Percentiles rank a stretch among this genome's conserved stretches.
Evolutionary conservation across 768 basidiomycete genomes (phyloP).

Genomic region (Suillus plorans): DNA sequence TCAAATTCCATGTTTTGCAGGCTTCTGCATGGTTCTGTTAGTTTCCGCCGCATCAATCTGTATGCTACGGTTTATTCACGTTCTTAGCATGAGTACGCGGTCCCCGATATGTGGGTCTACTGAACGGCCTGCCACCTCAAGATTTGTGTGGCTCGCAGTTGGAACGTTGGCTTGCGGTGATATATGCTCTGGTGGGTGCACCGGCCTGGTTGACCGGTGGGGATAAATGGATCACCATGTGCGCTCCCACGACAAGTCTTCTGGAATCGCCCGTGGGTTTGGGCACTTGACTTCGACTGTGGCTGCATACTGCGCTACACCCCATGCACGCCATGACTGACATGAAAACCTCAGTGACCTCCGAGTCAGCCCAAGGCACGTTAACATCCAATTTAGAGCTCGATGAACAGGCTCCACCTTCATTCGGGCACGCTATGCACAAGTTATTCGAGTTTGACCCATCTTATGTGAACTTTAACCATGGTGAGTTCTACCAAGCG

Average conservation of each 20-base stretch:
- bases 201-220: neutral
- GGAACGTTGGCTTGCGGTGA: neutral
- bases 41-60: neutral
- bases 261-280: neutral
- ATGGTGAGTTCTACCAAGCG: conserved; percentile 40
- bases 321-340: neutral
- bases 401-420: conserved; percentile 32
- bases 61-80: neutral
- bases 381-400: conserved; percentile 11
- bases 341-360: neutral
- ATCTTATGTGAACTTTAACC: conserved; percentile 63
- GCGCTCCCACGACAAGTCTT: neutral
- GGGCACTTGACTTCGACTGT: neutral
- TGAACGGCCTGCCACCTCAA: neutral
- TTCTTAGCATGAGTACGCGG: neutral
- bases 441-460: conserved; percentile 19
- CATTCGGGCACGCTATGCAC: conserved; percentile 56
- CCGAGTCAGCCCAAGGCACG: neutral
- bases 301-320: neutral
- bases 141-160: neutral
- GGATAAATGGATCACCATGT: neutral
- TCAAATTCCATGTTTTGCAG: neutral
- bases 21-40: neutral
- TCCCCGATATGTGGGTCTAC: neutral
- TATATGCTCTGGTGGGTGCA: neutral